These are phyloP conservation scores for Entophlyctis luteolus DNA, from an alignment of 192 early-diverging fungal species.

Conservation along the genomic window DNA sequence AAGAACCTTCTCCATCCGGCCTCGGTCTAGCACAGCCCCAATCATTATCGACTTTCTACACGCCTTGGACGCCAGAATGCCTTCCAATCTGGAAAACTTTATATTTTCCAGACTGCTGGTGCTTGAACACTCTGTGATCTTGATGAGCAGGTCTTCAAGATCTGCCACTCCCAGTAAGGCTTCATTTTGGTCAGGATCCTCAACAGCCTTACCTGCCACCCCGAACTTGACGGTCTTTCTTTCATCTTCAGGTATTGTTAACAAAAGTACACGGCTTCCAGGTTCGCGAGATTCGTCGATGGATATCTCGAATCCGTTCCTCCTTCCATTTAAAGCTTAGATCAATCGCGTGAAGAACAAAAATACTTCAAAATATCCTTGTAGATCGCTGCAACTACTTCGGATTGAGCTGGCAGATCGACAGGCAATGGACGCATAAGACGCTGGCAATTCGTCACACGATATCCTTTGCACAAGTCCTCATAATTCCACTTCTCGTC, in stretches of 20 bases:
- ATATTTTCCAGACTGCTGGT: conserved; percentile 31
- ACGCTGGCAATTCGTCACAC: conserved; percentile 19
- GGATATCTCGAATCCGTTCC: conserved; percentile 78
- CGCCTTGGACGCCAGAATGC: conserved; percentile 84
- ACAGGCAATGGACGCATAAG: conserved; percentile 68
- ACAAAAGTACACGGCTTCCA: conserved; percentile 60
- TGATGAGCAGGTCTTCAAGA: conserved; percentile 66
- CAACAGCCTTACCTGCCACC: conserved; percentile 47
- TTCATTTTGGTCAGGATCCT: too few relatives aligned
- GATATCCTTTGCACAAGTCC: conserved; percentile 48
- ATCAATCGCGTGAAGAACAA: background rate
- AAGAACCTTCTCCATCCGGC: conserved; percentile 65
- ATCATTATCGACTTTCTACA: conserved; percentile 92
- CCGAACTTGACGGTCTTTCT: conserved; percentile 67
- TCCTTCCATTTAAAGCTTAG: conserved; percentile 9
- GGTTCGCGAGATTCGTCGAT: conserved; percentile 57
- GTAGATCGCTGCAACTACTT: conserved; percentile 73
- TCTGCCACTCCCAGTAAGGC: conserved; percentile 38
- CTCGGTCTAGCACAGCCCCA: conserved; percentile 67
- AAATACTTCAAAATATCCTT: conserved; percentile 57
- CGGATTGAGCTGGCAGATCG: conserved; percentile 73
- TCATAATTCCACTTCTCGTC: conserved; percentile 99
- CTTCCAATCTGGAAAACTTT: conserved; percentile 63
- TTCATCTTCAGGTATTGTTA: conserved; percentile 71
- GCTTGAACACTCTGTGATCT: conserved; percentile 25